A percentile compares a stretch with the other conserved stretches of the same genome.
Evolutionary conservation across 1,284 basidiomycete genomes (phyloP).

Genomic region (Trametes versicolor): DNA sequence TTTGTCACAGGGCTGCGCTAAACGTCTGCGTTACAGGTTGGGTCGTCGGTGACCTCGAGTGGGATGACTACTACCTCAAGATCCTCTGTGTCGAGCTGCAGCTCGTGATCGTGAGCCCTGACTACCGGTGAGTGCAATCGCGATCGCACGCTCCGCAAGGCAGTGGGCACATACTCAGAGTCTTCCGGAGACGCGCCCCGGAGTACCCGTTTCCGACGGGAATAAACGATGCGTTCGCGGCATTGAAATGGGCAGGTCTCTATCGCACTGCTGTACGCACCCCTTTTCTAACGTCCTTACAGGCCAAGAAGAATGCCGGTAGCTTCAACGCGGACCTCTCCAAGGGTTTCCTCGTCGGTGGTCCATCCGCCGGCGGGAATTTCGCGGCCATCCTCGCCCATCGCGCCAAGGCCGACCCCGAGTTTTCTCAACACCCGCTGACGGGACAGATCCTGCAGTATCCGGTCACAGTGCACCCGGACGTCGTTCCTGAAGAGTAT

Average conservation of each 20-base stretch:
- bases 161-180: background rate
- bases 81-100: conserved; percentile 7
- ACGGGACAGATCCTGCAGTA: conserved; percentile 25
- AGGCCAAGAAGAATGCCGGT: conserved; percentile 15
- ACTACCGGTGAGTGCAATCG: conserved; percentile 16
- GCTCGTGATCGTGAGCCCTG: conserved; percentile 10
- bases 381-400: conserved; percentile 31
- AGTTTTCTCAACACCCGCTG: conserved; percentile 18
- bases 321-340: conserved; percentile 18
- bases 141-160: background rate
- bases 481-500: conserved; percentile 14
- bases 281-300: background rate
- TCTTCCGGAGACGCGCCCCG: conserved; percentile 48
- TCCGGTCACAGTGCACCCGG: conserved; percentile 24
- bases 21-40: conserved; percentile 12
- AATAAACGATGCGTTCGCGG: conserved; percentile 48
- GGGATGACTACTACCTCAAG: conserved; percentile 24
- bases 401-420: conserved; percentile 29
- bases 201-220: conserved; percentile 50
- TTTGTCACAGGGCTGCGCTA: background rate
- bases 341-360: conserved; percentile 37
- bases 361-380: conserved; percentile 37
- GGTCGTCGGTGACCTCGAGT: conserved; percentile 18
- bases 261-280: background rate
- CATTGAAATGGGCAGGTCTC: conserved; percentile 45